These are phyloP conservation scores for Puccinellia tenuiflora DNA, from an alignment of 176 grass and related monocot species.

Conservation along the genomic window DNA sequence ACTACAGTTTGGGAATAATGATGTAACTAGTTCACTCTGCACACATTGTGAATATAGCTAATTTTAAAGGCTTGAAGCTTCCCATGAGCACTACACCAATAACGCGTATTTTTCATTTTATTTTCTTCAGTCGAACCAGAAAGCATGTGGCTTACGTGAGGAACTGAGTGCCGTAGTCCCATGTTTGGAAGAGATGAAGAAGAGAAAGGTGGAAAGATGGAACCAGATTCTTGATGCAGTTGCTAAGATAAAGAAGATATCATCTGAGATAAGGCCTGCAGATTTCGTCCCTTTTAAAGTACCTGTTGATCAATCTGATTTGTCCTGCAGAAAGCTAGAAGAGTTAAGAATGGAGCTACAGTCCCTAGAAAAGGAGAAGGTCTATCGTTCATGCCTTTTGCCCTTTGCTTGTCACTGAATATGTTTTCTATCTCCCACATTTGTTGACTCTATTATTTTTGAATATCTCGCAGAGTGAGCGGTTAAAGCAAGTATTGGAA, in stretches of 20 bases:
- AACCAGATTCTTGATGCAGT: constrained; percentile 60
- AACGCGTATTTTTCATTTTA: neutral
- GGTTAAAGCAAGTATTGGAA: constrained; percentile 54
- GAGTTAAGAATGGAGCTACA: constrained; percentile 51
- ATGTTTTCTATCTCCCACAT: neutral
- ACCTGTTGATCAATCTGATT: constrained; percentile 55
- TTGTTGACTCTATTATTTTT: neutral
- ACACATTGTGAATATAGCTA: neutral
- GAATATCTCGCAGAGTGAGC: constrained; percentile 35
- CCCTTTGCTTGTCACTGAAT: neutral
- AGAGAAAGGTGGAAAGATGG: constrained; percentile 60
- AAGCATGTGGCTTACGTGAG: constrained; percentile 45
- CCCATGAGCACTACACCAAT: neutral
- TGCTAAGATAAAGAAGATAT: constrained; percentile 59
- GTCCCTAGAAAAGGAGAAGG: constrained; percentile 76
- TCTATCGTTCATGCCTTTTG: constrained; percentile 11
- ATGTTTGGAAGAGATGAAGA: constrained; percentile 65
- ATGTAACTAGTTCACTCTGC: neutral
- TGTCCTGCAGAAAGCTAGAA: constrained; percentile 69
- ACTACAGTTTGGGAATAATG: neutral
- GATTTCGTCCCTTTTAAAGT: constrained; percentile 33
- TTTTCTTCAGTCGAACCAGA: constrained; percentile 38
- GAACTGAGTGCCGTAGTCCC: constrained; percentile 41
- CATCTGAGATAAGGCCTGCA: constrained; percentile 46
- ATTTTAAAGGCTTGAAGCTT: neutral